phyloP scores from a whole-genome alignment of 371 early-diverging fungal species.

The Batkoa obscura region DNA sequence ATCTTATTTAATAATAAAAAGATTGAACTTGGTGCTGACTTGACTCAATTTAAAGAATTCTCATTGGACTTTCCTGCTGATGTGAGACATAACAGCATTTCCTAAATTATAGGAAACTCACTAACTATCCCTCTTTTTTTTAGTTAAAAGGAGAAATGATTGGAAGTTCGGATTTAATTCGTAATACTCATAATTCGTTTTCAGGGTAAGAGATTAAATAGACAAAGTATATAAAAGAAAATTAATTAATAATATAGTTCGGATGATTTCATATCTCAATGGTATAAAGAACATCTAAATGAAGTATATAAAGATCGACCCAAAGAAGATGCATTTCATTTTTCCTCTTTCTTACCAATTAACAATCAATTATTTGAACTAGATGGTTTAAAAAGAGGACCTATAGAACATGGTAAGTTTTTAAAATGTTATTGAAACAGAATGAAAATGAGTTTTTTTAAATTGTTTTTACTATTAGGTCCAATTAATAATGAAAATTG shows the following conservation, averaged over 20 bases:
- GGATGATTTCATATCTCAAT: conserved; percentile 55
- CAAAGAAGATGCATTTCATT: conserved; percentile 72
- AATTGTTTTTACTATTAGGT: conserved; percentile 16
- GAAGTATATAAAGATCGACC: conserved; percentile 11
- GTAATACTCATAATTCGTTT: conserved; percentile 72
- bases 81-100: conserved; percentile 15
- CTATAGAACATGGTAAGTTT: conserved; percentile 33
- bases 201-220: conserved; percentile 19
- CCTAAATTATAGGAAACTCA: neutral
- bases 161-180: conserved; percentile 57
- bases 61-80: conserved; percentile 59
- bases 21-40: conserved; percentile 50
- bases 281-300: conserved; percentile 18
- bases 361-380: conserved; percentile 64
- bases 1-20: conserved; percentile 52
- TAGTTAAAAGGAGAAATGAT: conserved; percentile 68
- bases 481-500: conserved; percentile 40
- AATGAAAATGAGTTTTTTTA: too few species aligned
- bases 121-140: neutral
- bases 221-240: neutral
- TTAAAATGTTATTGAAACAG: neutral
- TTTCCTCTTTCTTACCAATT: conserved; percentile 66
- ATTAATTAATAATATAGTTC: conserved; percentile 10
- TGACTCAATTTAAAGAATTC: conserved; percentile 58
- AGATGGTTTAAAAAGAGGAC: conserved; percentile 63